phyloP scores from a whole-genome alignment of 2,329 filamentous ascomycete species.

The Cladosporium sp. region DNA sequence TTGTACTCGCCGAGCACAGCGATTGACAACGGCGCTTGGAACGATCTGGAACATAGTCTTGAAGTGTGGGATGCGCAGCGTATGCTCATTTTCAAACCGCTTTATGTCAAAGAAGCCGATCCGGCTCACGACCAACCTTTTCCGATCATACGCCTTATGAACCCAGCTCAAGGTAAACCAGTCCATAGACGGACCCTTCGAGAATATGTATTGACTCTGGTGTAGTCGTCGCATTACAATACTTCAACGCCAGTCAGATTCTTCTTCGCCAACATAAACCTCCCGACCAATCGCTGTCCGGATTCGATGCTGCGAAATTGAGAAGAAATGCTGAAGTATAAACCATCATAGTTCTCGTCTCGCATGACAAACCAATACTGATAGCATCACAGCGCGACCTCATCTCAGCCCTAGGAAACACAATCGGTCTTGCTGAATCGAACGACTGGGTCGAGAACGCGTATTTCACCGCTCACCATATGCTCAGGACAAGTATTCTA shows the following conservation, averaged over 20 bases:
- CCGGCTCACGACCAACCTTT: slow-evolving; percentile 21
- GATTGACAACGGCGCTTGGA: slow-evolving; percentile 14
- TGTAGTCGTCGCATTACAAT: slow-evolving; percentile 33
- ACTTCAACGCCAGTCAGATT: slow-evolving; percentile 34
- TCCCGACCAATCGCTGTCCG: slow-evolving; percentile 12
- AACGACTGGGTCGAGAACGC: slow-evolving; percentile 23
- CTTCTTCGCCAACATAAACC: slow-evolving; percentile 21
- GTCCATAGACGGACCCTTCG: not conserved
- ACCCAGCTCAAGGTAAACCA: slow-evolving; percentile 28
- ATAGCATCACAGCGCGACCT: slow-evolving; percentile 17
- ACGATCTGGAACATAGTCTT: slow-evolving; percentile 15
- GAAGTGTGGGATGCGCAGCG: slow-evolving; percentile 21
- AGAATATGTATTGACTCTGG: not conserved
- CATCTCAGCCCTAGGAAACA: slow-evolving; percentile 16
- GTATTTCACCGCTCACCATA: slow-evolving; percentile 22
- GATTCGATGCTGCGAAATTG: slow-evolving; percentile 19
- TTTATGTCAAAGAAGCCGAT: slow-evolving; percentile 22
- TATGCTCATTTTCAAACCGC: slow-evolving; percentile 24
- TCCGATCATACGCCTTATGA: slow-evolving; percentile 30
- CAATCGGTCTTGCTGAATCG: slow-evolving; percentile 21
- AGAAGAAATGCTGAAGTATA: slow-evolving; percentile 18
- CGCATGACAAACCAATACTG: not conserved
- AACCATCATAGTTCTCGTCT: not conserved
- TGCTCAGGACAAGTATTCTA: slow-evolving; percentile 17
- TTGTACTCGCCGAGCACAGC: slow-evolving; percentile 11